Base-by-base conservation (phyloP, 2,329 filamentous ascomycete species). In the Penicillium sp. region DNA sequence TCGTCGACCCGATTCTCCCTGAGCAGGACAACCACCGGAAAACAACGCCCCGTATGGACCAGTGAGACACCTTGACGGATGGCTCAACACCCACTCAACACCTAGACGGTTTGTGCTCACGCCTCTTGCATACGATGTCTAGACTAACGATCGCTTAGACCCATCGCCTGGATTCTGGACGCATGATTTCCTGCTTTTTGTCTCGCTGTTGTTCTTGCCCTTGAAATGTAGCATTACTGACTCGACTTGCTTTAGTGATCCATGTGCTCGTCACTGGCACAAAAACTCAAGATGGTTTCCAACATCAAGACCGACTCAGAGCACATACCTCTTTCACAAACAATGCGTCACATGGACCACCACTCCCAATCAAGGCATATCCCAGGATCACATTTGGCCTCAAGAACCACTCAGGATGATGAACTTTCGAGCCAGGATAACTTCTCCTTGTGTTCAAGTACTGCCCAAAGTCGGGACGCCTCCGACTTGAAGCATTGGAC, bases 331-430 rank as follows among this genome's bases (percentile, higher is more conserved):
- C 71, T 78, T 46, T 68, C 74, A 61, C 73, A 73, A 63, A 64
- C 68, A 64, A 58, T 72, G 60, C 73, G 72, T 56, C 69, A 69
- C 61, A 71, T 75, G 69, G 72, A 75, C 65, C 70, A 71, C 49
- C 68, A 70, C 58, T 72, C 74, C 63, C 70, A 76, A 54, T 64
- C 74, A 64, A 78, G 75, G 71, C 74, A 75, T 55, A 69, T 74
- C 61, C 75, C 73, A 69, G 77, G 75, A 70, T 71, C 75, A 70
- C 76, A 75, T 68, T 71, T 78, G 70, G 66, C 73, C 69, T 74
- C 78, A 66, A 75, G 73, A 70, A 69, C 70, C 66, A 59, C 72
- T 71, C 76, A 78, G 73, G 77, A 79, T 77, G 75, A 79, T 76
- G 77, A 80, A 62, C 70, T 78, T 64, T 76, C 75, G 58, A 76